Percentiles rank a stretch among this genome's conserved stretches.
Evolutionary conservation across 2,329 filamentous ascomycete species (phyloP).

Genomic region (Plectosphaerella cucumerina): DNA sequence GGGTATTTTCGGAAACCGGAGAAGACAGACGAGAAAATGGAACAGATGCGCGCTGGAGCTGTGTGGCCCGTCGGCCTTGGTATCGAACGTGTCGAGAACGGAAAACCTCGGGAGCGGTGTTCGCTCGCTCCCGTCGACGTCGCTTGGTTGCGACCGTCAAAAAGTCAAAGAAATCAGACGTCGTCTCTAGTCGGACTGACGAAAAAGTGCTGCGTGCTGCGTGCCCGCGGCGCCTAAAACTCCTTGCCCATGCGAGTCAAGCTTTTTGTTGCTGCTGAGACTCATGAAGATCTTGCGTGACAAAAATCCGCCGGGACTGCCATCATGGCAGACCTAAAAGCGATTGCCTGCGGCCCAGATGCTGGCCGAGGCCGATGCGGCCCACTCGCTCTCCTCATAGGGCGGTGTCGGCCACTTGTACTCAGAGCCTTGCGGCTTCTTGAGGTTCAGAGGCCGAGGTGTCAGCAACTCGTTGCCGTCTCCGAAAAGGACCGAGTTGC

Average conservation of each 20-base stretch:
- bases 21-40: slow-evolving; percentile 6
- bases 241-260: slow-evolving; percentile 12
- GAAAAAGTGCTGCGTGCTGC: slow-evolving; percentile 2
- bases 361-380: slow-evolving; percentile 73
- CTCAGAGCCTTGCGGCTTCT: slow-evolving; percentile 40
- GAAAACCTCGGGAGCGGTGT: slow-evolving; percentile 8
- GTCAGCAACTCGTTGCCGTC: slow-evolving; percentile 57
- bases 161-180: slow-evolving; percentile 8
- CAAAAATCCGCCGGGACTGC: not conserved
- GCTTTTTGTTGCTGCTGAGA: slow-evolving; percentile 6
- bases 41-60: slow-evolving; percentile 9
- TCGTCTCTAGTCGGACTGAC: slow-evolving; percentile 3
- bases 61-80: slow-evolving; percentile 8
- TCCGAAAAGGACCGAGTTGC: slow-evolving; percentile 72
- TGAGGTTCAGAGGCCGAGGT: slow-evolving; percentile 68
- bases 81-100: slow-evolving; percentile 13
- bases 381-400: slow-evolving; percentile 93
- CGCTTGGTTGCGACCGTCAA: too few relatives aligned
- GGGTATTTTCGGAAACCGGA: slow-evolving; percentile 13
- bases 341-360: slow-evolving; percentile 70
- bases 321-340: slow-evolving; percentile 36
- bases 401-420: slow-evolving; percentile 93
- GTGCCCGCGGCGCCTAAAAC: slow-evolving; percentile 11
- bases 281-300: not conserved
- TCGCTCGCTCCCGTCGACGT: slow-evolving; percentile 2